A percentile compares a stretch with the other conserved stretches of the same genome.
These are phyloP conservation scores for Teratosphaeria nubilosa DNA, from an alignment of 2,329 filamentous ascomycete genomes.

Conservation along the genomic window DNA sequence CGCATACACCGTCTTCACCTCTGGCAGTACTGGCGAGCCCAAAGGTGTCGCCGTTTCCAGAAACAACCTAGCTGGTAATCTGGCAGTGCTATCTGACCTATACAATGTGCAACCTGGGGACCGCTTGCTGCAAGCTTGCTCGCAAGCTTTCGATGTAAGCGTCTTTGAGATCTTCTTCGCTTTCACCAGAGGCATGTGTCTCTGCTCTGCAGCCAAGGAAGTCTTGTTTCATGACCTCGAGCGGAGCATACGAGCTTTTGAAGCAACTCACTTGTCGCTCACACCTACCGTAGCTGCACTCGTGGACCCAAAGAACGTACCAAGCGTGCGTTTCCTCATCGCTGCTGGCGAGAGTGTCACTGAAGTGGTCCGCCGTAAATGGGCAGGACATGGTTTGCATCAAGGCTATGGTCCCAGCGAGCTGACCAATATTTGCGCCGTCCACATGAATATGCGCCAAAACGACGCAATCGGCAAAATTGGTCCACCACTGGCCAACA, in stretches of 20 bases:
- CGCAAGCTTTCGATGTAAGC: slow-evolving; percentile 76
- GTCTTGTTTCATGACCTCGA: slow-evolving; percentile 65
- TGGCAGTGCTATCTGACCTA: slow-evolving; percentile 53
- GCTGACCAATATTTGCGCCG: slow-evolving; percentile 78
- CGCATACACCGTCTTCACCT: slow-evolving; percentile 71
- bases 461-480: slow-evolving; percentile 61
- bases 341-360: slow-evolving; percentile 76
- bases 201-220: slow-evolving; percentile 68
- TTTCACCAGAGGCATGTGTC: slow-evolving; percentile 66
- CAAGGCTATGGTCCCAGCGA: slow-evolving; percentile 81
- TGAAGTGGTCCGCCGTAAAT: slow-evolving; percentile 56
- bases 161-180: slow-evolving; percentile 86
- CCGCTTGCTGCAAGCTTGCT: slow-evolving; percentile 71
- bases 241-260: slow-evolving; percentile 50
- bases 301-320: slow-evolving; percentile 58
- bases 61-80: slow-evolving; percentile 63
- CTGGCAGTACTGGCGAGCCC: slow-evolving; percentile 68
- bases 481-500: slow-evolving; percentile 65
- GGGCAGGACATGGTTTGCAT: slow-evolving; percentile 58
- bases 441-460: slow-evolving; percentile 49
- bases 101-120: slow-evolving; percentile 51
- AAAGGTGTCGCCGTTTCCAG: slow-evolving; percentile 75
- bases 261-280: slow-evolving; percentile 70
- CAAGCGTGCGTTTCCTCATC: slow-evolving; percentile 63
- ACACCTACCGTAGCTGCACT: slow-evolving; percentile 76